These are phyloP conservation scores for Syzygium aromaticum DNA, from an alignment of 345 rosid species.

Conservation along the genomic window DNA sequence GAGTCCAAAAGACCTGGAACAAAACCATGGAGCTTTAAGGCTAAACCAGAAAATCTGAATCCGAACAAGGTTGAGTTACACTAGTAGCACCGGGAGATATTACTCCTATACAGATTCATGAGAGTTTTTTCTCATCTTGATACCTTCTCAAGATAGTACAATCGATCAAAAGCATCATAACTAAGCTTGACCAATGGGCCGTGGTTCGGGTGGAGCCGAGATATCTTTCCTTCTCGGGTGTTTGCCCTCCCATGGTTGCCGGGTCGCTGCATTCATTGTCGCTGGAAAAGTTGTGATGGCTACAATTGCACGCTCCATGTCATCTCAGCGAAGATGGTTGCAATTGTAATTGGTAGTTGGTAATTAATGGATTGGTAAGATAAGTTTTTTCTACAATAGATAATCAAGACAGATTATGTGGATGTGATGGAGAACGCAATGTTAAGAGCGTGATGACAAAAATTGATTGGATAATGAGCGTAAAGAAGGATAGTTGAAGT, in stretches of 20 bases:
- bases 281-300: not conserved
- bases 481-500: not conserved
- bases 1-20: too few relatives aligned
- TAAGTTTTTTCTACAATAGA: not conserved
- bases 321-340: not conserved
- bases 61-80: too few relatives aligned
- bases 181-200: not conserved
- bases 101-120: too few relatives aligned
- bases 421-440: not conserved
- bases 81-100: too few relatives aligned
- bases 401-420: not conserved
- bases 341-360: not conserved
- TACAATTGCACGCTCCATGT: not conserved
- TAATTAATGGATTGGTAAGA: fast-evolving
- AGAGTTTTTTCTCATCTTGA: not conserved
- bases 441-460: not conserved
- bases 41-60: too few relatives aligned
- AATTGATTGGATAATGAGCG: not conserved
- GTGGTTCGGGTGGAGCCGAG: not conserved
- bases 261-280: not conserved
- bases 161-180: not conserved
- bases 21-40: too few relatives aligned
- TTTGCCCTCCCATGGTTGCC: not conserved
- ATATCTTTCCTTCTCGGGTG: not conserved
- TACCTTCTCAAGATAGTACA: not conserved